Conservation (phyloP, 768 basidiomycete species). For the Leucogyrophana mollusca region DNA sequence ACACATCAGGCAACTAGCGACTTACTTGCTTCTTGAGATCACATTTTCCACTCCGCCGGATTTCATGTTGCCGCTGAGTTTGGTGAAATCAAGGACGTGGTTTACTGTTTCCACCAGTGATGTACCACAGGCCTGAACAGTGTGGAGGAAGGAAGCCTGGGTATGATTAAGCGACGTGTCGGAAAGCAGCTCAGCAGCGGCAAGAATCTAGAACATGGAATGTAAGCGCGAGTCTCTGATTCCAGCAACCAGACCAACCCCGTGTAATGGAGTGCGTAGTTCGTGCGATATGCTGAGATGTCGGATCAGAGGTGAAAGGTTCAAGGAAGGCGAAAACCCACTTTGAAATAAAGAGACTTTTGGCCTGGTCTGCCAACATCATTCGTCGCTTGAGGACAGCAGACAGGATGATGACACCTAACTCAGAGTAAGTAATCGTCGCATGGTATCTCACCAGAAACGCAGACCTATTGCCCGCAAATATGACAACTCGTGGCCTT, state of each 20-base stretch:
- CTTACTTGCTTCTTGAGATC: slow-evolving; percentile 65
- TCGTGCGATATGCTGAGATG: slow-evolving; percentile 82
- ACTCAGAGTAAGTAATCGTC: slow-evolving; percentile 10
- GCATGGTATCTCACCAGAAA: slow-evolving; percentile 3
- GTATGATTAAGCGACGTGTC: slow-evolving; percentile 81
- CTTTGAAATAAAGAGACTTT: slow-evolving; percentile 92
- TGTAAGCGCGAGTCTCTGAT: not conserved
- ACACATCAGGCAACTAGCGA: slow-evolving; percentile 13
- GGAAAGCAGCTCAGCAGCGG: slow-evolving; percentile 86
- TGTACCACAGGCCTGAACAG: slow-evolving; percentile 93
- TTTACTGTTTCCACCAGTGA: slow-evolving; percentile 96
- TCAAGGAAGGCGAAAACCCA: slow-evolving; percentile 29
- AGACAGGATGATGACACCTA: slow-evolving; percentile 87
- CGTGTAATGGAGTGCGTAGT: slow-evolving; percentile 87
- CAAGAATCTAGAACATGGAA: slow-evolving; percentile 59
- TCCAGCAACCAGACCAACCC: slow-evolving; percentile 45
- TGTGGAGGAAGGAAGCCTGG: slow-evolving; percentile 86
- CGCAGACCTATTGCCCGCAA: slow-evolving; percentile 78
- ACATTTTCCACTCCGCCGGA: slow-evolving; percentile 76
- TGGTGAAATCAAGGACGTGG: slow-evolving; percentile 95
- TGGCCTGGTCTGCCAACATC: slow-evolving; percentile 93
- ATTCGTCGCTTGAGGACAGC: slow-evolving; percentile 90
- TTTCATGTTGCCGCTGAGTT: slow-evolving; percentile 84
- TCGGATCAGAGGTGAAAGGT: slow-evolving; percentile 9
- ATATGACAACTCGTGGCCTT: slow-evolving; percentile 90